Evolutionary conservation across 306 rosid genomes (phyloP), one percentile per base, ranked within the genome.

Genomic region (Glycine tomentella): DNA sequence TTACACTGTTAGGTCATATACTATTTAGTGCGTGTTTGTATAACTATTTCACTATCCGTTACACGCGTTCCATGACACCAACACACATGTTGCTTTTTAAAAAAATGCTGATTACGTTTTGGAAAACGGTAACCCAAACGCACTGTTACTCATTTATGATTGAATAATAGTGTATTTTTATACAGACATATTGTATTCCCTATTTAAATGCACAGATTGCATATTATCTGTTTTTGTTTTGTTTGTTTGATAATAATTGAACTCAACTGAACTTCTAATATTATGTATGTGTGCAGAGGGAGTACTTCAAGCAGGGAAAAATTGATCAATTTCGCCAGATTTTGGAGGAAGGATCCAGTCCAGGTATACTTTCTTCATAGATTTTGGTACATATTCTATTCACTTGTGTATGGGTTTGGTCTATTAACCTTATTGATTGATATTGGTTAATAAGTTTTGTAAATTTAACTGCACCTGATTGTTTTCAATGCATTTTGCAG

Each of bases 281-380:
- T 46, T 16, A 38, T 77, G 9, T 74, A 57, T 9, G 36, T 87
- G 84, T 88, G 84, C 90, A 93, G 99, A 89, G 99, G 84, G 97
- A 93, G 89, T 96, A 96, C 89, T 96, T 93, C 88, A 92, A 96
- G 87, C 99, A 93, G 81, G 98, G 98, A 42, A 96, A 93, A 66
- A 66, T 89, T 69, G 97, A 93, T 77, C 97, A 96, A 80, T 96
- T 96, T 80, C 92, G 97, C 72, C 98, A 92, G 83, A 96, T 96
- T 85, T 85, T 93, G 93, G 97, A 93, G 86, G 98, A 90, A 87
- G 99, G 99, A 52, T 93, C 98, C 0, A 89, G 99, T 81, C 97
- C 98, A 62, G 98, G 99, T 96, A 90, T 80, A 63, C 55, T 58
- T 78, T 53, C 46, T 81, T 80, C 73, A 25, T 17, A 55, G 14